Base-by-base conservation (phyloP, 352 stramenopile species). In the Phytophthora multivora region DNA sequence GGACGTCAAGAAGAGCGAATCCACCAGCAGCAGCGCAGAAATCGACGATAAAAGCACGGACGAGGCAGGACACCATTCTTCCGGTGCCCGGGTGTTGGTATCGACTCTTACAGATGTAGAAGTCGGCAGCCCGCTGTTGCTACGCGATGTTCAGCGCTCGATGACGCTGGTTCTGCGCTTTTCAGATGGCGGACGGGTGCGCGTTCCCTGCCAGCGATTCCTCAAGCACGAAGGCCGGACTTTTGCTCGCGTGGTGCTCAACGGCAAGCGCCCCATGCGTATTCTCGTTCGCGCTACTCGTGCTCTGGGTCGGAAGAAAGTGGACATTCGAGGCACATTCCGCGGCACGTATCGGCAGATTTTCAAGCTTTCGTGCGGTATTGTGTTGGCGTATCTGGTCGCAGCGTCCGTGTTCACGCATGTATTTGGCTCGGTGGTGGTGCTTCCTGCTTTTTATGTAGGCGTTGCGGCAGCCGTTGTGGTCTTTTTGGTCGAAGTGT, bases 271-370 rank as follows among this genome's bases (percentile, higher is more conserved):
- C 16, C 81, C 83, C 0, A 64, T 84, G 36, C 75, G 79, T 4
- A 46, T 93, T 47, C 75, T 82, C n/a, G 50, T 91, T 13, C 76
- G 78, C 30, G 77, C 66, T 8, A 54, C 73, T 36, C 42, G 59
- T 11, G n/a, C 55, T 28, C 15, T 52, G 16, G 21, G 62, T 42
- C 13, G 69, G 42, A 58, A 71, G 15, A 73, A 72, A 31, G 45
- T 66, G 13, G 54, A 74, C 16, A 56, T 93, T 16, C 62, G 75
- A n/a, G 66, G 79, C 41, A 88, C 81, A 8, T 61, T 90, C 8
- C 67, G 69, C 4, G 69, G 78, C 4, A 89, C 80, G 1, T 90
- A 90, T 56, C 69, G 76, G 23, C 78, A 91, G 39, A 75, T 91
- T 25, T 72, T 77, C 40, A 85, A 86, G 63, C 70, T 91, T 35